phyloP scores from a whole-genome alignment of 1,284 basidiomycete genomes.

The Tylopilus sp. region DNA sequence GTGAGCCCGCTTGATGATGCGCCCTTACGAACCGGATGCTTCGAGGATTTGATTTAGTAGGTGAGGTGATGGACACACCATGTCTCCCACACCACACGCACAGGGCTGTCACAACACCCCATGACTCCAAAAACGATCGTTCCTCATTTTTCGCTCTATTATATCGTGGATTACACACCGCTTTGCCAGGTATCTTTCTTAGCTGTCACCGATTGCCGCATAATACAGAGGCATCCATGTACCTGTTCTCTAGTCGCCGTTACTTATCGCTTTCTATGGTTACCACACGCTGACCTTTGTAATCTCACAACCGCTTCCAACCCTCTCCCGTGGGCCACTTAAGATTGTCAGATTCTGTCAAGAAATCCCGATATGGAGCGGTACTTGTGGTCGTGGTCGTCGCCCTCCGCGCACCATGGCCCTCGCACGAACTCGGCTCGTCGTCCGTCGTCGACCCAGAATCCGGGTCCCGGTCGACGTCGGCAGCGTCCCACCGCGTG shows the following conservation, averaged over 20 bases:
- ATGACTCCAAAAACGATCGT: not conserved
- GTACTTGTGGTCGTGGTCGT: not conserved
- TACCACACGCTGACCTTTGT: not conserved
- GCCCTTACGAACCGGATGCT: not conserved
- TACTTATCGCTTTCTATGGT: not conserved
- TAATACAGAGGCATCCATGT: conserved; percentile 25
- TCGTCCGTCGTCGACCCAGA: conserved; percentile 28
- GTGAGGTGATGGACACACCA: not conserved
- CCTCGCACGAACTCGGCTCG: conserved; percentile 21
- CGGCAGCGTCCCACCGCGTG: conserved; percentile 21
- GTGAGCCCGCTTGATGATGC: conserved; percentile 7
- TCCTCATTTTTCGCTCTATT: conserved; percentile 9
- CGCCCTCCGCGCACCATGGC: conserved; percentile 6
- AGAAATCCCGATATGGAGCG: conserved; percentile 6
- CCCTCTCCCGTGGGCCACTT: conserved; percentile 62
- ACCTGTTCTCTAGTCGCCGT: conserved; percentile 1
- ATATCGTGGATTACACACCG: conserved; percentile 19
- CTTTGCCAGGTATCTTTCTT: conserved; percentile 24
- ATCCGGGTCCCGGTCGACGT: conserved; percentile 26
- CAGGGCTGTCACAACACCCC: not conserved
- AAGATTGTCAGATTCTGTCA: conserved; percentile 47
- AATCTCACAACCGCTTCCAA: conserved; percentile 45
- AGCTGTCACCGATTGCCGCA: not conserved
- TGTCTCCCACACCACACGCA: not conserved
- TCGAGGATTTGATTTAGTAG: not conserved